Evolutionary conservation across 176 grass and related monocot genomes (phyloP), one percentile per base, ranked within the genome.

Genomic region (Zoysia pacifica): DNA sequence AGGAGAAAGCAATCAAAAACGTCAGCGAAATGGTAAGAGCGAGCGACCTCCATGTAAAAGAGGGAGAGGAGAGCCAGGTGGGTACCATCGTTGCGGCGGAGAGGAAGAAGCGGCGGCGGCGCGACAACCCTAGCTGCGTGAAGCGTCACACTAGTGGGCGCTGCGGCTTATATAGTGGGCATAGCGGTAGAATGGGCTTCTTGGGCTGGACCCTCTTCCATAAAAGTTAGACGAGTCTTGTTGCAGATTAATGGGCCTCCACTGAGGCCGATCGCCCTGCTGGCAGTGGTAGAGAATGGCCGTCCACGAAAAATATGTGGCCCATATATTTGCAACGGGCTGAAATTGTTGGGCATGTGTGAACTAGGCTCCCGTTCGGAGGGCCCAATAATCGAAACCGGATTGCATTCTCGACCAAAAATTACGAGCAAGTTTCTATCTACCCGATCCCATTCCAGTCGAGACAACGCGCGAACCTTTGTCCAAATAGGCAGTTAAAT

Each of bases 101-200:
- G 74, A 71, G 12, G 76, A 84, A 48, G 70, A 50, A 18, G 87
- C 70, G 48, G 88, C 87, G 65, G 79, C 67, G 11, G 77, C 9
- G 48, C 51, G 72, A 38, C 87, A 94, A 94, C 89, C 89, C 92
- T 89, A 91, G 74, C 73, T 14, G 58, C 75, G 85, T 88, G 76
- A 78, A 88, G 67, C 2, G 75, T 8, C 35, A 0, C 36, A 43
- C 1, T 16, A 16, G 12, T 18, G 70, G 18, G 1, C 16, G 18
- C 60, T 65, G 76, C 70, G 65, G 11, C 6, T 46, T 86, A 91
- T 93, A 91, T 91, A 86, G 69, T 53, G n/a, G 11, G 0, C 8
- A 43, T 4, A n/a, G 5, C 0, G 15, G 1, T 16, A 9, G 2
- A 9, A 40, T 73, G 50, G 78, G 50, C 78, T 67, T 0, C 13